Evolutionary conservation across 139 green algal genomes (phyloP), one percentile per base, ranked within the genome.

Genomic region (Picochlorum sp.): DNA sequence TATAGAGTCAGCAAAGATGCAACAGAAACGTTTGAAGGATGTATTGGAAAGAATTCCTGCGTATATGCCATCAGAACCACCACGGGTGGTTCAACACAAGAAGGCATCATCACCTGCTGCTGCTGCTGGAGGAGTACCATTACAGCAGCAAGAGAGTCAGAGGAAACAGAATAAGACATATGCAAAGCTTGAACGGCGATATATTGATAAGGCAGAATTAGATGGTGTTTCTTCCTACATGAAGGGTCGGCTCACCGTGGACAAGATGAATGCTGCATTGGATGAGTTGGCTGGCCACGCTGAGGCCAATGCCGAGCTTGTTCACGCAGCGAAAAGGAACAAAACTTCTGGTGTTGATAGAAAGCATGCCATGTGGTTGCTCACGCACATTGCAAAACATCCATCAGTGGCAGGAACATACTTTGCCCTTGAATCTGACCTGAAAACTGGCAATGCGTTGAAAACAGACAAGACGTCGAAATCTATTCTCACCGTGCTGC

Each of bases 181-280:
- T 50, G 45, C 4, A 4, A 52, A 3, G 18, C 6, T 52, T 23
- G 47, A 68, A 0, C 41, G 71, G 45, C 85, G 84, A 70, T 89
- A 88, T 61, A 77, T 92, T 9, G 79, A 68, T 11, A 28, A 76
- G 18, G 51, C 23, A 6, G 85, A 92, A 72, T 73, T 91, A 30
- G 52, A 76, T 7, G 71, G 56, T 3, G 32, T 80, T 8, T 81
- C 80, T 1, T 65, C 70, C 7, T 92, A 90, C 74, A 83, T 92
- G 76, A 74, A 73, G 2, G 75, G 78, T 20, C 66, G 85, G 6
- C 72, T 92, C 5, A 84, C 78, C 1, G 50, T 79, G 8, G 82
- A 88, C 5, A 86, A 84, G 71, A 72, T 90, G 8, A 92, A 92
- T 56, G 70, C 78, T 1, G 83, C 85, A 1, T n/a, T 92, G 14